phyloP scores from a whole-genome alignment of 768 basidiomycete species.

The Suillus americanus region DNA sequence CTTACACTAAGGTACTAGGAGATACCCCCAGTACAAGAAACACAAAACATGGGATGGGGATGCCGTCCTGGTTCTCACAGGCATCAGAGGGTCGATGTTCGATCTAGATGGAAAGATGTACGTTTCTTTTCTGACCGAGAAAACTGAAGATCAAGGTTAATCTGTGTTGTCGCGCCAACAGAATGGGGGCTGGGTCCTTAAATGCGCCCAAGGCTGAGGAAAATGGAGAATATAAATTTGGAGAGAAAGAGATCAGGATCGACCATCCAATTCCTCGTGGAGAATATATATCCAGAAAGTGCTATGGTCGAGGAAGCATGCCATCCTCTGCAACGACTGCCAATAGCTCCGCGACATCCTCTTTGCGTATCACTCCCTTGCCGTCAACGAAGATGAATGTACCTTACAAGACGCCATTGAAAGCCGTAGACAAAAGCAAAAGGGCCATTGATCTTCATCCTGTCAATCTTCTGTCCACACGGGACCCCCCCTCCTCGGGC shows the following conservation, averaged over 20 bases:
- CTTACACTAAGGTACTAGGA: conserved; percentile 39
- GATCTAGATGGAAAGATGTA: conserved; percentile 68
- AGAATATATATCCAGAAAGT: conserved; percentile 65
- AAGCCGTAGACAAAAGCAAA: conserved; percentile 22
- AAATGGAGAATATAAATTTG: conserved; percentile 39
- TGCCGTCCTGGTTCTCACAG: conserved; percentile 57
- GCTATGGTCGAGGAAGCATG: conserved; percentile 48
- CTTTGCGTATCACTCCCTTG: conserved; percentile 21
- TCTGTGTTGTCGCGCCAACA: conserved; percentile 21
- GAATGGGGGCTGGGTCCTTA: conserved; percentile 53
- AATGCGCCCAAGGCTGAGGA: conserved; percentile 36
- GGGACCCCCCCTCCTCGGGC: conserved; percentile 4
- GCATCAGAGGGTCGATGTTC: conserved; percentile 49
- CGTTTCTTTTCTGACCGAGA: conserved; percentile 20
- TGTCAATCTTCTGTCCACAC: conserved; percentile 33
- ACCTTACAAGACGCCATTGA: conserved; percentile 21
- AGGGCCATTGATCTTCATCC: conserved; percentile 41
- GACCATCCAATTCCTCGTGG: conserved; percentile 53
- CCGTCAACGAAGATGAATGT: conserved; percentile 26
- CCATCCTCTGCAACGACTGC: conserved; percentile 23
- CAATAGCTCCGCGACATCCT: conserved; percentile 20
- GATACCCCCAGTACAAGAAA: conserved; percentile 72
- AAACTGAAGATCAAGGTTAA: not conserved
- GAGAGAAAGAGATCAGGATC: conserved; percentile 64
- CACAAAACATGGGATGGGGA: conserved; percentile 93